A percentile compares a stretch with the other conserved stretches of the same genome.
Evolutionary conservation across 2,329 filamentous ascomycete genomes (phyloP).

Genomic region (Leptographium lundbergii): DNA sequence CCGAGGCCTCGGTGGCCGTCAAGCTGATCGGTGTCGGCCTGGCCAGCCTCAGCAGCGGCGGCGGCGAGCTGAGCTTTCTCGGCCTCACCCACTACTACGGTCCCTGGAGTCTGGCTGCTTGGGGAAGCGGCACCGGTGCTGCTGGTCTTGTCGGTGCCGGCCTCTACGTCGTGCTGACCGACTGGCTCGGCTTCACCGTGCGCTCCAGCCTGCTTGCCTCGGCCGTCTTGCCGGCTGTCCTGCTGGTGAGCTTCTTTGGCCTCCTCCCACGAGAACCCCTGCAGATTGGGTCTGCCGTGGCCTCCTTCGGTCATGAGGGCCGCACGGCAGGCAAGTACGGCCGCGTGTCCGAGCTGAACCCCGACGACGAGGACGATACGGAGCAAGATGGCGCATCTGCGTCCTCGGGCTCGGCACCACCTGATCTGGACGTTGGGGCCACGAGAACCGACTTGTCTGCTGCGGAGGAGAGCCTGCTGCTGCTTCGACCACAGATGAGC

Average conservation of each 20-base stretch:
- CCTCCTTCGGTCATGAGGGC: background rate
- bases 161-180: constrained; percentile 76
- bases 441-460: constrained; percentile 15
- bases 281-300: constrained; percentile 18
- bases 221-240: constrained; percentile 65
- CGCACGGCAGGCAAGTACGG: background rate
- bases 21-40: constrained; percentile 78
- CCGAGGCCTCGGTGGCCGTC: constrained; percentile 48
- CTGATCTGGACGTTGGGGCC: constrained; percentile 22
- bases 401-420: constrained; percentile 17
- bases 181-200: constrained; percentile 63
- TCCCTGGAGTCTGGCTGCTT: constrained; percentile 71
- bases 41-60: constrained; percentile 74
- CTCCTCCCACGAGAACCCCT: constrained; percentile 61
- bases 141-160: constrained; percentile 80
- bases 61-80: constrained; percentile 81
- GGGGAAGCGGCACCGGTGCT: constrained; percentile 85
- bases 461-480: constrained; percentile 14
- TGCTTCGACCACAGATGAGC: background rate
- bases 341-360: background rate
- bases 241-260: constrained; percentile 77
- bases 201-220: constrained; percentile 62
- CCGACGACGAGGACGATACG: constrained; percentile 15
- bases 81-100: constrained; percentile 91
- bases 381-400: constrained; percentile 18